These are phyloP conservation scores for Puccinia novopanici DNA, from an alignment of 1,284 basidiomycete genomes.

Conservation along the genomic window DNA sequence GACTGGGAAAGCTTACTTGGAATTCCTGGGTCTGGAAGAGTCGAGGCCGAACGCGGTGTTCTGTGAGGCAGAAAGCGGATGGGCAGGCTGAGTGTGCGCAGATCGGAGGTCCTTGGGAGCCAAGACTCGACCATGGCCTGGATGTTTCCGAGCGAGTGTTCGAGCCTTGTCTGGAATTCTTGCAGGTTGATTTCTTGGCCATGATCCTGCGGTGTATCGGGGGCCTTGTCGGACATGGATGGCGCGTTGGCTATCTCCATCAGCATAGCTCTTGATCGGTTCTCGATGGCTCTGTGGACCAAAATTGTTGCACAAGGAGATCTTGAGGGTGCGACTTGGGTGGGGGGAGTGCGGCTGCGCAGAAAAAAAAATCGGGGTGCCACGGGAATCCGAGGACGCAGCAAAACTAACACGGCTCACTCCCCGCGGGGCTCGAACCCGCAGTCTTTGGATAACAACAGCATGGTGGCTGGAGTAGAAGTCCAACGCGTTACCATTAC, in stretches of 20 bases:
- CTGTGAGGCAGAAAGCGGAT: background rate
- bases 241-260: background rate
- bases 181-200: conserved; percentile 1
- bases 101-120: conserved; percentile 12
- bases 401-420: background rate
- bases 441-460: too few species aligned
- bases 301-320: too few species aligned
- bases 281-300: too few species aligned
- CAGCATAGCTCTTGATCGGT: background rate
- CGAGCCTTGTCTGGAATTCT: conserved; percentile 11
- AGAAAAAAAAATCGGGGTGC: too few species aligned
- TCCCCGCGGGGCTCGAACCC: conserved; percentile 51
- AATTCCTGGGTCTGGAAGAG: conserved; percentile 1
- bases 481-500: too few species aligned
- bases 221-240: background rate
- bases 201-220: background rate
- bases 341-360: too few species aligned
- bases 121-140: conserved; percentile 25
- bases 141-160: background rate
- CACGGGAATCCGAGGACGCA: too few species aligned
- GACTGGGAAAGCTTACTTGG: background rate
- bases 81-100: too few species aligned
- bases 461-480: too few species aligned
- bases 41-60: background rate
- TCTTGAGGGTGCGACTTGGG: too few species aligned